These are phyloP conservation scores for Schizosaccharomyces cryophilus DNA, from an alignment of 805 yeast genomes.

Conservation along the genomic window DNA sequence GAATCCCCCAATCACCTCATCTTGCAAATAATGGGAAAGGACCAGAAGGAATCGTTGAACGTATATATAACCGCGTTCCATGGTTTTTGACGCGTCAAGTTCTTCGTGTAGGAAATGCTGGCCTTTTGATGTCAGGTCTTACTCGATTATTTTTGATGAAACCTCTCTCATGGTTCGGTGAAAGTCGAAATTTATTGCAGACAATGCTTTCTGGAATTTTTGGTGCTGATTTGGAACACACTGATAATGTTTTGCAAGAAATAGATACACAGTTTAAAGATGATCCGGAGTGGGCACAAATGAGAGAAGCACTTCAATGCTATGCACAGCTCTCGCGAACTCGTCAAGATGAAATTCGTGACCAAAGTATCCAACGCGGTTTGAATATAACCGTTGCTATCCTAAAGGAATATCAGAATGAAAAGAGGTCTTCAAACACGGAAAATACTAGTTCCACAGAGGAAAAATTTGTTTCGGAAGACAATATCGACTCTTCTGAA, in stretches of 20 bases:
- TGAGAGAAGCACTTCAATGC: background rate
- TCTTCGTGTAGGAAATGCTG: constrained; percentile 1
- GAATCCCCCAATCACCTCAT: background rate
- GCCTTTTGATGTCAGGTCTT: background rate
- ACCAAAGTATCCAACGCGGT: background rate
- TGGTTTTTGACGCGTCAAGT: constrained; percentile 1
- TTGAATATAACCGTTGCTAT: background rate
- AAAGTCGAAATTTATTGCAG: constrained; percentile 1
- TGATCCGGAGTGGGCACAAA: background rate
- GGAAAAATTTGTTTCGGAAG: background rate
- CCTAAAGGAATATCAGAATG: background rate
- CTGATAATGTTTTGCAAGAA: background rate
- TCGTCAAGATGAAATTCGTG: background rate
- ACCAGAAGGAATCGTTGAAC: background rate
- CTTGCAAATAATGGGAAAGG: background rate
- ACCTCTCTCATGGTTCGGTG: background rate
- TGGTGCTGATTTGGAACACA: background rate
- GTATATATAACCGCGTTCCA: background rate
- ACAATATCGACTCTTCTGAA: background rate
- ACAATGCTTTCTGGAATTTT: background rate
- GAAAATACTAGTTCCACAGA: background rate
- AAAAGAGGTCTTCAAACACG: background rate
- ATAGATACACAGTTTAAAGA: background rate
- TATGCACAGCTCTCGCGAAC: background rate
- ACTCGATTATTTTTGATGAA: background rate